Conservation (phyloP, 805 yeast species). For the Cyberlindnera veronae region DNA sequence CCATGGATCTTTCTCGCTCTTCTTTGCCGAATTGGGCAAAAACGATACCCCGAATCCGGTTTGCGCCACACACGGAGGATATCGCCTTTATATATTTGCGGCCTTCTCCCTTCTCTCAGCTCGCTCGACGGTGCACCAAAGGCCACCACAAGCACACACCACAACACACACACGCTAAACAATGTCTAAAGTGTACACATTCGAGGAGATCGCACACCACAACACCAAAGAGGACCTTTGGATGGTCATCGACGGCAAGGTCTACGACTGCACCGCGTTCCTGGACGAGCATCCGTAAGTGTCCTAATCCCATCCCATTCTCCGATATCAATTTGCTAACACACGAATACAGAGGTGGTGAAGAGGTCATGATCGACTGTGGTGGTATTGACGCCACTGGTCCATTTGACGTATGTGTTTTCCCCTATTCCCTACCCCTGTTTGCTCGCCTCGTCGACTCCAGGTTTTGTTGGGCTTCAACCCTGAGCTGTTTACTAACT, state of each 20-base stretch:
- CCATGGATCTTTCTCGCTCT: background rate
- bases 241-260: constrained; percentile 81
- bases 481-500: too few relatives aligned
- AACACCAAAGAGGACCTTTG: constrained; percentile 74
- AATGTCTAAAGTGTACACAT: constrained; percentile 52
- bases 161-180: constrained; percentile 3
- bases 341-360: constrained; percentile 54
- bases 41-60: background rate
- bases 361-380: constrained; percentile 75
- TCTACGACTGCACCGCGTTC: constrained; percentile 54
- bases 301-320: constrained; percentile 12
- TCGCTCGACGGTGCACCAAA: background rate
- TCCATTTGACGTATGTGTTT: constrained; percentile 61
- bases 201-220: constrained; percentile 70
- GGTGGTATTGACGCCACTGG: constrained; percentile 85
- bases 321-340: background rate
- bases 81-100: background rate
- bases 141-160: background rate
- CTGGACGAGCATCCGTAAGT: constrained; percentile 57
- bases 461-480: too few relatives aligned
- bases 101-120: background rate
- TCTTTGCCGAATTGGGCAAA: constrained; percentile 1
- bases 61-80: background rate
- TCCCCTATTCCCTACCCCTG: too few relatives aligned
- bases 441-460: too few relatives aligned